Evolutionary conservation across 2,329 filamentous ascomycete genomes (phyloP), one percentile per base, ranked within the genome.

Genomic region (Hypoxylon sp.): DNA sequence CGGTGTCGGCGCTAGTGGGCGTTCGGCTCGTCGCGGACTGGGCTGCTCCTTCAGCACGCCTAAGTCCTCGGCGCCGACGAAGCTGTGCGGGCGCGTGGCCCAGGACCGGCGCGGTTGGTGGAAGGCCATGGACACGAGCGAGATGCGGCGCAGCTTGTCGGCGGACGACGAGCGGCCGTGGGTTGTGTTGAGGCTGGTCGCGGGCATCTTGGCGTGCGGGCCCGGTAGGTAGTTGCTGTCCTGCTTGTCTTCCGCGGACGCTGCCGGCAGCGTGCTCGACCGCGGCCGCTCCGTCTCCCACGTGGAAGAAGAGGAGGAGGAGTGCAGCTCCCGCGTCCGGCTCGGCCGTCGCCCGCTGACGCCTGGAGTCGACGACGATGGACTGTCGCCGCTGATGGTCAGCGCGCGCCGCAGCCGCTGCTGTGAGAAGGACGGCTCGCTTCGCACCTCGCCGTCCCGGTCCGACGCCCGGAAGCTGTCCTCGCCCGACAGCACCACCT

Each of bases 401-500:
- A 66, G 45, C 8, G 70, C 59, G 24, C 70, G 62, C 38, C 68
- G 66, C 7, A 67, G 66, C 35, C 63, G 64, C n/a, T 58, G 58
- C 7, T 59, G 53, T 1, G 53, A 23, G n/a, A 53, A 48, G 2
- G 61, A 37, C 2, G 62, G 50, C 20, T 69, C 67, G 38, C 64
- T 67, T 20, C 67, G 64, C 17, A 71, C 57, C 21, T 70, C 66
- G 26, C 69, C 69, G 20, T 70, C 50, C 35, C 63, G 55, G 21
- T 72, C 70, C 15, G 68, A 70, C 0, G 70, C 70, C 38, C 62
- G 63, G 47, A 72, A 72, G 2, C 62, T 67, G 24, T 69, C 67
- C 11, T 70, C 66, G 10, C 70, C 65, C 3, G 69, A 67, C 10
- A 71, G 57, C 42, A 72, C 62, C 29, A 72, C 70, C 58, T 72